Evolutionary conservation across 129 eudicot genomes (phyloP).

Genomic region (Lonicera japonica): DNA sequence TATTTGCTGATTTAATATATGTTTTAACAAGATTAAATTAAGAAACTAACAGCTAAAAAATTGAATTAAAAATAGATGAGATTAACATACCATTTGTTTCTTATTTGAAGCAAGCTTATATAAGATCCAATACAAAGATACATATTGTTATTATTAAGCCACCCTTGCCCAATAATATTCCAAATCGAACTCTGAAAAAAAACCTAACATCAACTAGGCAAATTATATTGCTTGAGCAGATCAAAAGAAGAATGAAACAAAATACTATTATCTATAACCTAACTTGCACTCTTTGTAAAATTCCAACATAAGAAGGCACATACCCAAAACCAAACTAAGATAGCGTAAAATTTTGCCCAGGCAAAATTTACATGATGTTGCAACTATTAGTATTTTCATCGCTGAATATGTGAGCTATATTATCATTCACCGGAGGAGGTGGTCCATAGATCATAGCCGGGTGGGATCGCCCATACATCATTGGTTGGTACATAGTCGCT

Average conservation of each 20-base stretch:
- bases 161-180: too few species aligned
- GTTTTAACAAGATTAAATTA: too few species aligned
- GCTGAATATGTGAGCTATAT: conserved; percentile 53
- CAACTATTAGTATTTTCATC: conserved; percentile 86
- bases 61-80: not conserved
- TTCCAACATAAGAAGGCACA: conserved; percentile 1
- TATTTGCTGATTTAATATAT: too few species aligned
- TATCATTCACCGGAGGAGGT: conserved; percentile 44
- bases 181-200: not conserved
- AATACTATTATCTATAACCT: not conserved
- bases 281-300: conserved; percentile 6
- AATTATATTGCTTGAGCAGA: too few species aligned
- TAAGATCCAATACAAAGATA: too few species aligned
- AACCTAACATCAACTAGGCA: not conserved
- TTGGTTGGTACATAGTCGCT: conserved; percentile 39
- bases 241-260: not conserved
- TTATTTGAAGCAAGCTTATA: not conserved
- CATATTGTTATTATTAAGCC: not conserved
- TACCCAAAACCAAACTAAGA: conserved; percentile 1
- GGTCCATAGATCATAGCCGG: conserved; percentile 48
- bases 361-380: conserved; percentile 59
- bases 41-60: too few species aligned
- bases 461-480: conserved; percentile 57
- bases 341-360: conserved; percentile 1
- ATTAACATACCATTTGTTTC: not conserved